Percentiles rank a stretch among this genome's conserved stretches.
These are phyloP conservation scores for Caloboletus inedulis DNA, from an alignment of 1,284 basidiomycete species.

Conservation along the genomic window DNA sequence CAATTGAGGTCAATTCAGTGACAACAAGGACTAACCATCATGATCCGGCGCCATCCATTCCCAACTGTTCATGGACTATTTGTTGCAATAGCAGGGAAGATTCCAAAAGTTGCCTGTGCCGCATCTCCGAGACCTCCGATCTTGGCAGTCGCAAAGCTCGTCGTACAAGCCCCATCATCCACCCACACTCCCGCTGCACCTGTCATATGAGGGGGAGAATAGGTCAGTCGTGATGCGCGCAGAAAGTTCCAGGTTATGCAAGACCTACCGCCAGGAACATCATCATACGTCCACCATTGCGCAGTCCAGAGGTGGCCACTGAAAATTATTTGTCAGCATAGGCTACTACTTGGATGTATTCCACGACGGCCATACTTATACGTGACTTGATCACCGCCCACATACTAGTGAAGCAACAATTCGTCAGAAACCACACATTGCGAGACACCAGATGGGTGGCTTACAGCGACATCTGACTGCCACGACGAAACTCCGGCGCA, in stretches of 20 bases:
- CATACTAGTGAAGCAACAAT: slow-evolving; percentile 9
- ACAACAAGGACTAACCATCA: background rate
- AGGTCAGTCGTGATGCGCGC: background rate
- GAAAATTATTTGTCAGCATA: slow-evolving; percentile 1
- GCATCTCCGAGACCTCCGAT: background rate
- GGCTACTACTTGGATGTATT: background rate
- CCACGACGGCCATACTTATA: slow-evolving; percentile 12
- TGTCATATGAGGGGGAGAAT: background rate
- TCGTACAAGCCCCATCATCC: slow-evolving; percentile 17
- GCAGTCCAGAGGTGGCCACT: slow-evolving; percentile 26
- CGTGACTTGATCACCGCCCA: slow-evolving; percentile 22
- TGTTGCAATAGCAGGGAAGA: background rate
- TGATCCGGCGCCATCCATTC: background rate
- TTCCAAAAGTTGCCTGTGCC: slow-evolving; percentile 11
- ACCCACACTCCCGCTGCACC: slow-evolving; percentile 19
- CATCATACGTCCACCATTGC: slow-evolving; percentile 19
- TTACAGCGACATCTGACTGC: slow-evolving; percentile 42
- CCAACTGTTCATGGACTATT: slow-evolving; percentile 2
- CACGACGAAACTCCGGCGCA: slow-evolving; percentile 50
- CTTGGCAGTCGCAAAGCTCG: slow-evolving; percentile 4
- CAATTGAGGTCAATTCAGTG: background rate
- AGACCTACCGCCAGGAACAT: slow-evolving; percentile 22
- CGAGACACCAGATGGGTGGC: slow-evolving; percentile 17
- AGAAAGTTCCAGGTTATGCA: background rate
- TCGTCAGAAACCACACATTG: background rate